Conservation (phyloP, 2,329 filamentous ascomycete genomes). For the Aspergillus sp. region DNA sequence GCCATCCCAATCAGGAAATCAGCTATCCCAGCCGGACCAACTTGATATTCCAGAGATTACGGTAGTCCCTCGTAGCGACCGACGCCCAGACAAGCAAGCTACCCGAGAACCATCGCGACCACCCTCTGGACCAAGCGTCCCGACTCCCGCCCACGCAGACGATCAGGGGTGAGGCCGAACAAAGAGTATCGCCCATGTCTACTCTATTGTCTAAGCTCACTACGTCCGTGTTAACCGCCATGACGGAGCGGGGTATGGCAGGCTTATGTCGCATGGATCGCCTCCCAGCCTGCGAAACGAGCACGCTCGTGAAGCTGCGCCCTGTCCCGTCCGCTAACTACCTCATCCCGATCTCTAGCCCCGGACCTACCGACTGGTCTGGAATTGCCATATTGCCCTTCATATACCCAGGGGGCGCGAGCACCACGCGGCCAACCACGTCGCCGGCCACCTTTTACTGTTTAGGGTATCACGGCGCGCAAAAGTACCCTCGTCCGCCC, state of each 20-base stretch:
- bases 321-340: neutral
- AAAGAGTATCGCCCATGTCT: too few species aligned
- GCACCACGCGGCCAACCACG: conserved; percentile 5
- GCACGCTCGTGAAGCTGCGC: too few species aligned
- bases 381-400: too few species aligned
- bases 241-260: too few species aligned
- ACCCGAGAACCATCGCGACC: neutral
- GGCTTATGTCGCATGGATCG: neutral
- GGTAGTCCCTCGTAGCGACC: too few species aligned
- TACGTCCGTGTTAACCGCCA: too few species aligned
- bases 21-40: neutral
- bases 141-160: conserved; percentile 3
- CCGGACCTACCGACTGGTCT: neutral
- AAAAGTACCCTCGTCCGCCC: conserved; percentile 10
- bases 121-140: conserved; percentile 10
- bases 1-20: conserved; percentile 3
- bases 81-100: neutral
- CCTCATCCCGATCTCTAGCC: neutral
- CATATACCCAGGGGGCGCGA: too few species aligned
- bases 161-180: too few species aligned
- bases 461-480: neutral
- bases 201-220: too few species aligned
- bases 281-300: too few species aligned
- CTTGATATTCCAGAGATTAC: neutral
- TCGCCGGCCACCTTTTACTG: conserved; percentile 6